Percentiles rank a stretch among this genome's conserved stretches.
Evolutionary conservation across 1,284 basidiomycete species (phyloP).

Genomic region (Mycena citricolor): DNA sequence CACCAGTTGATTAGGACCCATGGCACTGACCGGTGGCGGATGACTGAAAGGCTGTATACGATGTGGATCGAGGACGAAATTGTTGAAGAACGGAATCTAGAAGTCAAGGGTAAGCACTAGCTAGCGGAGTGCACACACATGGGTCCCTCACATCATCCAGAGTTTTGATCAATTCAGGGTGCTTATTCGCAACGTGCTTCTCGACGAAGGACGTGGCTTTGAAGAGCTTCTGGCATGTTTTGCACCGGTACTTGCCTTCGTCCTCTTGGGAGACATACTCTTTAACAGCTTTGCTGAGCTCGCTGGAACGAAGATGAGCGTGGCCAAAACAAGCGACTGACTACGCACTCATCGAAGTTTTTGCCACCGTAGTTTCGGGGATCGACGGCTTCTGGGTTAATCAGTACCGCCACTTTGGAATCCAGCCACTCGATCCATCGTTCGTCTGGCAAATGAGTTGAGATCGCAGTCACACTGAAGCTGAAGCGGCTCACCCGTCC

Average conservation of each 20-base stretch:
- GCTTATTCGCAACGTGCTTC: conserved; percentile 91
- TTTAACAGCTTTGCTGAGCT: conserved; percentile 75
- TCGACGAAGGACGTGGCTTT: conserved; percentile 93
- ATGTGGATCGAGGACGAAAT: conserved; percentile 90
- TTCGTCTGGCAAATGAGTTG: conserved; percentile 56
- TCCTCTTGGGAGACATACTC: conserved; percentile 90
- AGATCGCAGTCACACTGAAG: too few relatives aligned
- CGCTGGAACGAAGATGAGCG: conserved; percentile 46
- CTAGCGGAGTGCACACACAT: conserved; percentile 13
- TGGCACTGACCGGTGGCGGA: conserved; percentile 61
- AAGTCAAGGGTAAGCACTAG: conserved; percentile 20
- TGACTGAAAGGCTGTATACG: conserved; percentile 85
- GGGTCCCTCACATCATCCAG: conserved; percentile 66
- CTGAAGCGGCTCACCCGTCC: conserved; percentile 58
- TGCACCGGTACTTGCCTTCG: conserved; percentile 93
- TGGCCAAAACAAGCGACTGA: conserved; percentile 14
- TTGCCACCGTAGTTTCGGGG: conserved; percentile 87
- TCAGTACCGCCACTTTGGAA: conserved; percentile 75
- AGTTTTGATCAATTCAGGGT: conserved; percentile 73
- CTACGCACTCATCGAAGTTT: conserved; percentile 80
- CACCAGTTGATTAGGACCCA: conserved; percentile 60
- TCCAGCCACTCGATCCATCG: conserved; percentile 87
- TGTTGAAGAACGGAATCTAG: conserved; percentile 87
- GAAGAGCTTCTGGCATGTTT: conserved; percentile 93
- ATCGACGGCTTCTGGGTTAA: conserved; percentile 76